phyloP scores from a whole-genome alignment of 306 rosid genomes.

The Oxytropis ochrocephala region DNA sequence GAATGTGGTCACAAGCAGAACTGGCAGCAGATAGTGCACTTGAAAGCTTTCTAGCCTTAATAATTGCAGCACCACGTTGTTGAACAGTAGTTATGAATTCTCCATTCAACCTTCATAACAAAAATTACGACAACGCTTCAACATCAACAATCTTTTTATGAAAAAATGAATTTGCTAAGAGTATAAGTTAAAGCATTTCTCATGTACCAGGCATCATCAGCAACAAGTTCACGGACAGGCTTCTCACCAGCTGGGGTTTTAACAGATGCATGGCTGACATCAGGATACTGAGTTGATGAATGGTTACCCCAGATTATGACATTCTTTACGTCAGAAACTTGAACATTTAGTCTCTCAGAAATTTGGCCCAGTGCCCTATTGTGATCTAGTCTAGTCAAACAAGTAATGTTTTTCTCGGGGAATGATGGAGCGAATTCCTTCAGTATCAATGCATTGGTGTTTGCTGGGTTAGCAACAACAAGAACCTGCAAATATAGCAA shows the following conservation, averaged over 20 bases:
- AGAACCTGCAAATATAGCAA: conserved; percentile 58
- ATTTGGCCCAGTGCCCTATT: conserved; percentile 97
- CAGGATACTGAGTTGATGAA: conserved; percentile 96
- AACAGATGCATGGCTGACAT: conserved; percentile 93
- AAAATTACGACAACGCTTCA: neutral
- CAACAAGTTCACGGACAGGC: conserved; percentile 70
- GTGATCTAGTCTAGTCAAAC: conserved; percentile 92
- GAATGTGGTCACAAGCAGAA: conserved; percentile 95
- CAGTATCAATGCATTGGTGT: conserved; percentile 95
- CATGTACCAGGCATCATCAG: conserved; percentile 78
- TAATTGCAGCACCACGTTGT: conserved; percentile 99
- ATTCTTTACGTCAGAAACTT: conserved; percentile 86
- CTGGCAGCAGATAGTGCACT: conserved; percentile 99
- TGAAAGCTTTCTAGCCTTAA: conserved; percentile 89
- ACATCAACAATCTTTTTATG: neutral
- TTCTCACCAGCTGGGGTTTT: conserved; percentile 66
- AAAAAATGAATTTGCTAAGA: neutral
- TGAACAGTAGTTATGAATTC: conserved; percentile 91
- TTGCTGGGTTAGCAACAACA: conserved; percentile 99
- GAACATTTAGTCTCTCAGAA: conserved; percentile 77
- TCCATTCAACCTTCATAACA: conserved; percentile 64
- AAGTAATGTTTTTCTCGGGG: conserved; percentile 79
- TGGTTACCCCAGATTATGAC: conserved; percentile 98
- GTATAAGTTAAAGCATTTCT: neutral
- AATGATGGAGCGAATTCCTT: conserved; percentile 96